Evolutionary conservation across 768 basidiomycete species (phyloP).

Genomic region (Suillus weaverae): DNA sequence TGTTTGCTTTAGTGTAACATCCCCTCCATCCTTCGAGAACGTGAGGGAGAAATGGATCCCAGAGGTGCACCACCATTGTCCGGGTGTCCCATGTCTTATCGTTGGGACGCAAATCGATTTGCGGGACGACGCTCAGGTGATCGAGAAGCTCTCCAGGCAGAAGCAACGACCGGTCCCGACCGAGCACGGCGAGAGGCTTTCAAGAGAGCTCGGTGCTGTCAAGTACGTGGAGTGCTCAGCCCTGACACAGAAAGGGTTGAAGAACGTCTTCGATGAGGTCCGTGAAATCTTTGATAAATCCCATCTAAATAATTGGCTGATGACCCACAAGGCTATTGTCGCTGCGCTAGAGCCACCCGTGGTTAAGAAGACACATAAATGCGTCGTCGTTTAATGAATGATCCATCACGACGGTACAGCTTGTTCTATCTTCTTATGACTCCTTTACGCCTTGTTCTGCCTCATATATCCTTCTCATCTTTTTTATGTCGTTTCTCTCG

Average conservation of each 20-base stretch:
- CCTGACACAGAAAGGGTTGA: constrained; percentile 97
- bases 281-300: constrained; percentile 30
- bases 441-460: constrained; percentile 31
- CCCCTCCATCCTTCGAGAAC: constrained; percentile 98
- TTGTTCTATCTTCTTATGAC: constrained; percentile 37
- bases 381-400: constrained; percentile 76
- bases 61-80: constrained; percentile 99
- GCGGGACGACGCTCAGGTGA: constrained; percentile 88
- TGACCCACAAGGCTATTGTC: constrained; percentile 79
- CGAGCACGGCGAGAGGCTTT: constrained; percentile 91
- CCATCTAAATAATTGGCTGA: not conserved
- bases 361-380: constrained; percentile 75
- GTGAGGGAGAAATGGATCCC: constrained; percentile 99
- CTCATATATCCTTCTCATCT: constrained; percentile 38
- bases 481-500: constrained; percentile 20
- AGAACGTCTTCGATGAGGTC: constrained; percentile 99
- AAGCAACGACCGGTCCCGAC: constrained; percentile 90
- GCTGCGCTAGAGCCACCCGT: constrained; percentile 98
- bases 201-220: constrained; percentile 96
- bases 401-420: constrained; percentile 24
- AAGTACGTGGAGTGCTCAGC: constrained; percentile 99
- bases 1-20: constrained; percentile 98
- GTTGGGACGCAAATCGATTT: constrained; percentile 98
- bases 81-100: constrained; percentile 97
- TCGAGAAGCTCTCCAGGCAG: constrained; percentile 94